A percentile compares a stretch with the other conserved stretches of the same genome.
These are phyloP conservation scores for Diplodia corticola DNA, from an alignment of 2,329 filamentous ascomycete genomes.

Conservation along the genomic window DNA sequence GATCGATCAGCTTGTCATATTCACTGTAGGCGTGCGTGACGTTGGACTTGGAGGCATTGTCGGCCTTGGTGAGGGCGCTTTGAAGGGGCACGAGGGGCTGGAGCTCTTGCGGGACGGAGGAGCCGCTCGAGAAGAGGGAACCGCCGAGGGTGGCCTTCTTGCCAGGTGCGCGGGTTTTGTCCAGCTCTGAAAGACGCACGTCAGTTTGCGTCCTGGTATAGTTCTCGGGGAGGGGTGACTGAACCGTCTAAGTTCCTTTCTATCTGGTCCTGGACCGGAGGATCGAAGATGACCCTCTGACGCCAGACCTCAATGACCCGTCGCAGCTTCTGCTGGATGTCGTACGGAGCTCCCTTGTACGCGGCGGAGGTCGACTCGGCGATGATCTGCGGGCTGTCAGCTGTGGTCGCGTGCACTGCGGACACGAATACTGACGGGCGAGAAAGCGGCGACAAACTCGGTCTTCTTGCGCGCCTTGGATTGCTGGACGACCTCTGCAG, in stretches of 20 bases:
- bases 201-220: constrained; percentile 21
- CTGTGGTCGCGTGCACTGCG: not conserved
- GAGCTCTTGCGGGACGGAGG: constrained; percentile 72
- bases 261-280: constrained; percentile 74
- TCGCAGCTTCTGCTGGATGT: constrained; percentile 83
- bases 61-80: constrained; percentile 71
- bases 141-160: constrained; percentile 62
- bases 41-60: constrained; percentile 65
- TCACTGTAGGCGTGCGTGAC: constrained; percentile 74
- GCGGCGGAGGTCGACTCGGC: constrained; percentile 87
- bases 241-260: constrained; percentile 77
- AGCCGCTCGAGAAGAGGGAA: constrained; percentile 67
- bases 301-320: constrained; percentile 95
- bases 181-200: constrained; percentile 48
- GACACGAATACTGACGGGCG: constrained; percentile 58
- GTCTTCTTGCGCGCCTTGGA: constrained; percentile 90
- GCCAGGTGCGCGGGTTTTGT: constrained; percentile 51
- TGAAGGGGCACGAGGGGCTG: constrained; percentile 72
- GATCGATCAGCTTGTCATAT: constrained; percentile 79
- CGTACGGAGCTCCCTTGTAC: constrained; percentile 83
- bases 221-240: constrained; percentile 26
- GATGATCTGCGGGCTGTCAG: constrained; percentile 58
- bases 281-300: constrained; percentile 80
- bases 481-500: constrained; percentile 87
- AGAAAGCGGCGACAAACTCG: constrained; percentile 89